These are phyloP conservation scores for Mucor ambiguus DNA, from an alignment of 371 early-diverging fungal species.

Conservation along the genomic window DNA sequence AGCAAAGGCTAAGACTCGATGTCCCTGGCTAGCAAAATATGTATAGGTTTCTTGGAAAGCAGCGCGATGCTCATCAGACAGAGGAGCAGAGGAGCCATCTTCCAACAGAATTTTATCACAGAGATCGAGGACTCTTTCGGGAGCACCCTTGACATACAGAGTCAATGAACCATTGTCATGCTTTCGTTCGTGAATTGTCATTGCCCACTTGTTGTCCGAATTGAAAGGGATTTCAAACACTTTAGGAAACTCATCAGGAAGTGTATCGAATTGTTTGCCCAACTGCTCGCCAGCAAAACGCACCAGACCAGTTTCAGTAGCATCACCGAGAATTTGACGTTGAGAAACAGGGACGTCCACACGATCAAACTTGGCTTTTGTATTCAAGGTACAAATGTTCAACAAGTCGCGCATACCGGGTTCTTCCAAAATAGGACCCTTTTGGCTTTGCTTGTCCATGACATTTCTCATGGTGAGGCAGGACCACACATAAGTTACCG, in stretches of 20 bases:
- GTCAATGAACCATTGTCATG: constrained; percentile 73
- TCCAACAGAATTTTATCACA: constrained; percentile 69
- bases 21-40: constrained; percentile 88
- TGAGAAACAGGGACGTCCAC: constrained; percentile 70
- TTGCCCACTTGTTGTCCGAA: constrained; percentile 92
- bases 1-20: constrained; percentile 95
- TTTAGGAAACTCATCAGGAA: constrained; percentile 71
- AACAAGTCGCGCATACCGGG: constrained; percentile 75
- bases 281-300: constrained; percentile 76
- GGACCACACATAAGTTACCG: constrained; percentile 88
- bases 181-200: constrained; percentile 78
- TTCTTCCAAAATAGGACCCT: constrained; percentile 15
- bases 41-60: constrained; percentile 77
- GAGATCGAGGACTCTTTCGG: constrained; percentile 84
- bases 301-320: constrained; percentile 90
- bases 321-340: constrained; percentile 78
- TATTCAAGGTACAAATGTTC: constrained; percentile 74
- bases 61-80: constrained; percentile 62
- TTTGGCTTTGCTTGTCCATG: constrained; percentile 34
- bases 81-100: constrained; percentile 30
- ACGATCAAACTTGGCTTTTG: constrained; percentile 86
- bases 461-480: constrained; percentile 64
- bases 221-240: constrained; percentile 97
- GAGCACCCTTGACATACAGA: constrained; percentile 92
- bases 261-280: constrained; percentile 63